Evolutionary conservation across 768 basidiomycete genomes (phyloP).

Genomic region (Leccinum olivaceopallidum): DNA sequence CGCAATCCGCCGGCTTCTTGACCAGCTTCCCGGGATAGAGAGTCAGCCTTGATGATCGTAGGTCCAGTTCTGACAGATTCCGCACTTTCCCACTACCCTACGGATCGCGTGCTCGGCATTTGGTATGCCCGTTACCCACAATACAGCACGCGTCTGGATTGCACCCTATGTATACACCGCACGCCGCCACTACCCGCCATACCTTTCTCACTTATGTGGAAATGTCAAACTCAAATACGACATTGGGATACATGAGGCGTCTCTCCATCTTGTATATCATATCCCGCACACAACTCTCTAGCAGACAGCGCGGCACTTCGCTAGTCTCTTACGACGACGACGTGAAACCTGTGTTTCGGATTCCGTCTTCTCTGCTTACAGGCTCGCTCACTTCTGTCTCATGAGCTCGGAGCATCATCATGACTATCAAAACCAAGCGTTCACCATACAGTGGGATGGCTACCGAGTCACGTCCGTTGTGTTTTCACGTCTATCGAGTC

Average conservation of each 20-base stretch:
- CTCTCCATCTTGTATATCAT: background rate
- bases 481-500: conserved; percentile 30
- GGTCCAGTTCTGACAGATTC: background rate
- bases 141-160: background rate
- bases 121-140: background rate
- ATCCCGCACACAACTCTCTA: background rate
- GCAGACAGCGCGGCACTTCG: background rate
- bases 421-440: conserved; percentile 1
- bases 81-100: background rate
- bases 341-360: conserved; percentile 7
- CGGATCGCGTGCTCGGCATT: background rate
- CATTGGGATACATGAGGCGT: background rate
- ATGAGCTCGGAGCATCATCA: background rate
- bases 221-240: background rate
- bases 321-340: background rate
- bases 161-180: background rate
- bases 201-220: background rate
- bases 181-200: background rate
- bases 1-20: background rate
- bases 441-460: conserved; percentile 4
- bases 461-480: conserved; percentile 10
- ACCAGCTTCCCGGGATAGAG: background rate
- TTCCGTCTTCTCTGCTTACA: background rate
- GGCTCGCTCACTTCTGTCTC: background rate
- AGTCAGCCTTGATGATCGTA: background rate